Base-by-base conservation (phyloP, 345 rosid species). In the Euphorbia pulcherrima region DNA sequence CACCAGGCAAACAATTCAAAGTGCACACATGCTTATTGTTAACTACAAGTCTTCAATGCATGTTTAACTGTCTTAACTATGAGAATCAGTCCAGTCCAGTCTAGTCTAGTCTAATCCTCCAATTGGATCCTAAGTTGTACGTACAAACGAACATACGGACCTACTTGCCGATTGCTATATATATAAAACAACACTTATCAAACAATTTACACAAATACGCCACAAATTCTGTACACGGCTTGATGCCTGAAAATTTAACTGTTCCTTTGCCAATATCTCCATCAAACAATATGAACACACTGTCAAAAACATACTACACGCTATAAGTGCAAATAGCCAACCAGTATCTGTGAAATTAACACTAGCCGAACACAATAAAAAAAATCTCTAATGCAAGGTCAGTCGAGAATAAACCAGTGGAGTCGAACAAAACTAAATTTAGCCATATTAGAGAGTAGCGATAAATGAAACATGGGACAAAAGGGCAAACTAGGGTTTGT, bases 401-500 rank as follows among this genome's bases (percentile, higher is more conserved):
- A 8, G 60, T 20, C 24, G 37, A 18, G 27, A 40, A 39, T 27
- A 24, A 26, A 28, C 29, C 47, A 60, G n/a, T n/a, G n/a, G n/a
- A n/a, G n/a, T n/a, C n/a, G n/a, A n/a, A 18, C 50, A 44, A n/a
- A 44, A 44, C 50, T 44, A 18, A 51, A 55, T 20, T 37, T 17
- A 37, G 2, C 9, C 37, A 28, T n/a, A n/a, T n/a, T n/a, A n/a
- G n/a, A n/a, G n/a, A n/a, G n/a, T n/a, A n/a, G n/a, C n/a, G n/a
- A 40, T 8, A 24, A 41, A 10, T 23, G 24, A 17, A 40, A 60
- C 21, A 17, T 44, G 70, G 24, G 44, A 56, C 57, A 29, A 8
- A 53, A 55, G 41, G 78, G 73, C 73, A 77, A 69, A 77, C 74
- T 73, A 80, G 72, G 75, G 78, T 70, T 74, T 56, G 82, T 64